These are phyloP conservation scores for Mortierella antarctica DNA, from an alignment of 192 early-diverging fungal genomes.

Conservation along the genomic window DNA sequence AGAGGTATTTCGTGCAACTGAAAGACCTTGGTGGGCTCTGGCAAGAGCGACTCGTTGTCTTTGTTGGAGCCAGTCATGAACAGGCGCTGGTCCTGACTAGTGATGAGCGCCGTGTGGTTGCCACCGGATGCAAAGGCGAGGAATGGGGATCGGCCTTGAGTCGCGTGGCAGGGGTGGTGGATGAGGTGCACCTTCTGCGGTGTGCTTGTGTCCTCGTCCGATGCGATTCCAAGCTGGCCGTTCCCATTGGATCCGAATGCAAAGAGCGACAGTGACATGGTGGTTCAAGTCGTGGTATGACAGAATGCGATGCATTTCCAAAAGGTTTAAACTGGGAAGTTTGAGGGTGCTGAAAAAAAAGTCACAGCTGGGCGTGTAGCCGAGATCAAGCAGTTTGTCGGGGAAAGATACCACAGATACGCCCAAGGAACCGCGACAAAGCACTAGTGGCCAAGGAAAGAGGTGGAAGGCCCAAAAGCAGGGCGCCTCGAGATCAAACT, in stretches of 20 bases:
- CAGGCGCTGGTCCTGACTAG: conserved; percentile 25
- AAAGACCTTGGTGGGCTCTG: conserved; percentile 18
- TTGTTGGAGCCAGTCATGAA: conserved; percentile 63
- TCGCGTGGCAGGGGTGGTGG: background rate
- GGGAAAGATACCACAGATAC: too few species aligned
- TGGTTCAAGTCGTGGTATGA: background rate
- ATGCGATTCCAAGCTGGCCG: conserved; percentile 73
- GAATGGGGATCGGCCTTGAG: conserved; percentile 18
- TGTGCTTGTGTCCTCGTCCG: conserved; percentile 53
- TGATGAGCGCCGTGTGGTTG: conserved; percentile 73
- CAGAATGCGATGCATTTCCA: background rate
- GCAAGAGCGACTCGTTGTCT: conserved; percentile 56
- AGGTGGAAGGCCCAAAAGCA: too few species aligned
- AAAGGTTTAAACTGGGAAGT: background rate
- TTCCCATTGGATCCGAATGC: conserved; percentile 73
- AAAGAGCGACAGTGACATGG: conserved; percentile 34
- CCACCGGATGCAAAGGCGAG: conserved; percentile 67
- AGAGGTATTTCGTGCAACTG: background rate
- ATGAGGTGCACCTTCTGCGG: conserved; percentile 22
- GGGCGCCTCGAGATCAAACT: too few species aligned
- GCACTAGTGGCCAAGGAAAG: too few species aligned
- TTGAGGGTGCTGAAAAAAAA: too few species aligned
- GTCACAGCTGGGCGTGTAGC: too few species aligned
- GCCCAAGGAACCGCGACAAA: too few species aligned
- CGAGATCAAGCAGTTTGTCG: too few species aligned